phyloP scores from a whole-genome alignment of 1,139 yeast genomes.

The Zygosaccharomyces pseudobailii region DNA sequence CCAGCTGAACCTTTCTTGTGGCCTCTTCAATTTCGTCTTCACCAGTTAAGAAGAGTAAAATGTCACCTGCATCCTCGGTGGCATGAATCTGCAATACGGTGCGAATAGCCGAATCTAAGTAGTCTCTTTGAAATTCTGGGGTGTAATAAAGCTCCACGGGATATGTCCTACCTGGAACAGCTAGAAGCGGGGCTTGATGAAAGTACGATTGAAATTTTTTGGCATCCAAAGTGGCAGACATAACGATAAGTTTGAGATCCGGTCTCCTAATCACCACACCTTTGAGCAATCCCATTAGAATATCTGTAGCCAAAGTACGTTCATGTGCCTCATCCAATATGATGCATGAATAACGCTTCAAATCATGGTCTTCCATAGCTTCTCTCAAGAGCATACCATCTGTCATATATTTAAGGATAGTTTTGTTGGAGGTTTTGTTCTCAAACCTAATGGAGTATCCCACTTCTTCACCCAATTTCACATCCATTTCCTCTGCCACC shows the following conservation, averaged over 20 bases:
- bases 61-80: conserved; percentile 91
- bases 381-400: conserved; percentile 98
- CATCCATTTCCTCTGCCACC: conserved; percentile 80
- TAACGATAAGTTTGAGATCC: conserved; percentile 84
- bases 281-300: conserved; percentile 89
- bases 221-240: conserved; percentile 98
- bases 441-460: conserved; percentile 93
- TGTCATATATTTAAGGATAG: conserved; percentile 92
- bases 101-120: conserved; percentile 88
- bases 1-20: conserved; percentile 78
- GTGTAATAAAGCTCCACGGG: conserved; percentile 97
- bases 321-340: conserved; percentile 98
- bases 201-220: conserved; percentile 90
- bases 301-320: conserved; percentile 94
- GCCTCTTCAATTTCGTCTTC: conserved; percentile 99
- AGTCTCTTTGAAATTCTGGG: conserved; percentile 93
- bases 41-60: conserved; percentile 85
- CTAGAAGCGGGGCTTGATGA: conserved; percentile 85
- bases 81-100: conserved; percentile 96
- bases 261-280: conserved; percentile 75
- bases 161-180: conserved; percentile 97
- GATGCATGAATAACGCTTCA: conserved; percentile 78
- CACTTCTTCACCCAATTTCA: conserved; percentile 66
- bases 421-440: conserved; percentile 73
- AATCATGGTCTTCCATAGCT: conserved; percentile 93